Percentiles rank a stretch among this genome's conserved stretches.
These are phyloP conservation scores for Lecanicillium sp. DNA, from an alignment of 2,329 filamentous ascomycete species.

Conservation along the genomic window DNA sequence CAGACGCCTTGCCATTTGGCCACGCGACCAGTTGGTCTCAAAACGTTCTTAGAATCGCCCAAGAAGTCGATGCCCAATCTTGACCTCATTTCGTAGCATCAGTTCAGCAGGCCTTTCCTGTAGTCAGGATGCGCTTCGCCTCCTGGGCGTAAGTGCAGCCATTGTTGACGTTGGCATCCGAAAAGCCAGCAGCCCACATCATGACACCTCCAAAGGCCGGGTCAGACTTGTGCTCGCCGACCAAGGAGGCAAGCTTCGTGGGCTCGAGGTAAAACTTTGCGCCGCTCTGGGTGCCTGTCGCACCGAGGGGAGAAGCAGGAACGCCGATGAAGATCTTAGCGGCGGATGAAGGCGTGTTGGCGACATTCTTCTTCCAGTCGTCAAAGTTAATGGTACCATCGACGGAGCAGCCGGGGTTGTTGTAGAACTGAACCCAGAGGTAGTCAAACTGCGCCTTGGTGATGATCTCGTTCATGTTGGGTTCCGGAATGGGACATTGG, in stretches of 20 bases:
- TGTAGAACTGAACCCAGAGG: slow-evolving; percentile 41
- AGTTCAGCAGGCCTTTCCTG: slow-evolving; percentile 12
- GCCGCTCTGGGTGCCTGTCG: slow-evolving; percentile 20
- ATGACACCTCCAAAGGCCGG: slow-evolving; percentile 28
- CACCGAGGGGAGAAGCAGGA: slow-evolving; percentile 20
- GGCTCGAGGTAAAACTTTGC: slow-evolving; percentile 23
- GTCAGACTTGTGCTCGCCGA: slow-evolving; percentile 25
- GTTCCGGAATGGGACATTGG: slow-evolving; percentile 33
- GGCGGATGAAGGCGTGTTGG: slow-evolving; percentile 22
- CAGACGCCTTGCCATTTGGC: slow-evolving; percentile 14
- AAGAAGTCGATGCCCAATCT: no score
- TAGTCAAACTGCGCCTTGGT: slow-evolving; percentile 32
- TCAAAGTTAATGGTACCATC: slow-evolving; percentile 31
- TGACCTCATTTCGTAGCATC: background rate
- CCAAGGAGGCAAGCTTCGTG: slow-evolving; percentile 19
- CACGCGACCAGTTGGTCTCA: no score
- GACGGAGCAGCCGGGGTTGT: slow-evolving; percentile 34
- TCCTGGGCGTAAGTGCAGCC: slow-evolving; percentile 17
- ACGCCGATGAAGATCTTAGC: slow-evolving; percentile 32
- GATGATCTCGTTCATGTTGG: slow-evolving; percentile 36
- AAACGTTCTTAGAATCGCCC: no score
- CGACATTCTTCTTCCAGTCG: slow-evolving; percentile 25
- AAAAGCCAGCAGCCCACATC: slow-evolving; percentile 16
- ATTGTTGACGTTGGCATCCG: slow-evolving; percentile 15
- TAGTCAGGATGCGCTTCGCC: slow-evolving; percentile 14